Base-by-base conservation (phyloP, 495 filamentous ascomycete species). In the Neurospora tetrasperma region DNA sequence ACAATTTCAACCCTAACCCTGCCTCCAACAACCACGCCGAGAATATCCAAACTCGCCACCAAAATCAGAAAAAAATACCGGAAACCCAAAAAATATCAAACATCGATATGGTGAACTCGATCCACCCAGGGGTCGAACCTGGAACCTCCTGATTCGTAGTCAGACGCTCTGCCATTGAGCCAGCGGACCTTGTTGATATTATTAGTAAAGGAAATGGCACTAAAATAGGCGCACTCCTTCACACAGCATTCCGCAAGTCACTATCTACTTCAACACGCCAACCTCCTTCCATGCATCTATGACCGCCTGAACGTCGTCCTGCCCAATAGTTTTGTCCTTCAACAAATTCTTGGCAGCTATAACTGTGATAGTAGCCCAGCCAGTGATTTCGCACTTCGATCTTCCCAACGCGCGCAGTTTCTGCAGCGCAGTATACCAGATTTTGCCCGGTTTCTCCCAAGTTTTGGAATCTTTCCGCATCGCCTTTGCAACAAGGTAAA, bases 111-210 rank as follows among this genome's bases (percentile, higher is more conserved):
- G 2, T 5, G 4, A 54, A 46, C 12, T 1, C 54, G 54, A 62
- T 62, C 54, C 54, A 62, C 54, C 54, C 54, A 62, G 54, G 54
- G 54, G 54, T 62, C 54, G 54, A 62, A 62, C 54, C 54, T 62
- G 54, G 54, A 62, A 62, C 54, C 54, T 62, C 54, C 48, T 62
- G 48, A 62, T 62, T 62, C 48, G 48, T 62, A 62, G 48, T 62
- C 48, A 62, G 48, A 59, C 48, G 48, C 48, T 59, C 48, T 59
- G 48, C 48, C 54, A 62, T 62, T 62, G 54, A 62, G 54, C 54
- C 54, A 62, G 54, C 54, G 54, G 54, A 62, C 54, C 54, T 62
- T 62, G 6, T 9, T 62, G 48, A 4, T 8, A 12, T 14, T 0
- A 8, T 1, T 5, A 1, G 2, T 23, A 0, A 8, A 1, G 7